Conservation (phyloP, 2,329 filamentous ascomycete genomes). For the Claviceps fusiformis region DNA sequence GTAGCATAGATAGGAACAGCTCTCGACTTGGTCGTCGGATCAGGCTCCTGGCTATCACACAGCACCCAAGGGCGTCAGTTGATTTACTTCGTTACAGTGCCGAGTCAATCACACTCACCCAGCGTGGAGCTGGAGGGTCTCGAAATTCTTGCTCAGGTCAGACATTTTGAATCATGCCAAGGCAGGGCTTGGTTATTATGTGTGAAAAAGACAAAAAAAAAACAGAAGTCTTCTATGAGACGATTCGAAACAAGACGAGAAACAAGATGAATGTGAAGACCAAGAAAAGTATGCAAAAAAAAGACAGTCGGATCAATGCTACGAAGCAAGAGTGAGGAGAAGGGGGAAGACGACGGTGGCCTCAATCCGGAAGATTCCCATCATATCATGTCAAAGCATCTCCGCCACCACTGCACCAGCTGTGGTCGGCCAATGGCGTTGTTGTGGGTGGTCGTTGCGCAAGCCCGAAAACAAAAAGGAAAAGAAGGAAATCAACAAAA, state of each 20-base stretch:
- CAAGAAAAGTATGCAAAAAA: too few relatives aligned
- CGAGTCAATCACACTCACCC: conserved; percentile 38
- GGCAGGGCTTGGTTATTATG: not conserved
- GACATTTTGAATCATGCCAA: conserved; percentile 10
- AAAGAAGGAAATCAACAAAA: too few relatives aligned
- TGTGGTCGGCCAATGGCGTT: conserved; percentile 4
- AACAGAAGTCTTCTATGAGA: too few relatives aligned
- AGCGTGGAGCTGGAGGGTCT: conserved; percentile 76
- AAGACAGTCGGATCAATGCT: not conserved
- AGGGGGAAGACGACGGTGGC: not conserved
- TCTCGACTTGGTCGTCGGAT: conserved; percentile 69
- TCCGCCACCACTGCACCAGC: not conserved
- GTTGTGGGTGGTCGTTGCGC: conserved; percentile 1
- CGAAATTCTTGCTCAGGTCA: conserved; percentile 51
- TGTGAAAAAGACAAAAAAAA: too few relatives aligned
- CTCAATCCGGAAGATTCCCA: not conserved
- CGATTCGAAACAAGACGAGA: too few relatives aligned
- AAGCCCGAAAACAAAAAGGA: not conserved
- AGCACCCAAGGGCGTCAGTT: not conserved
- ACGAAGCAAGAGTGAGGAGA: not conserved
- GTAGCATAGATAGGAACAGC: conserved; percentile 95
- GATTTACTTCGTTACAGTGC: not conserved
- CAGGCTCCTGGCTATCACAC: conserved; percentile 55
- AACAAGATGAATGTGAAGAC: too few relatives aligned
- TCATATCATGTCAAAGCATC: not conserved